Percentiles rank a stretch among this genome's conserved stretches.
These are phyloP conservation scores for Tetrapyrgos nigripes DNA, from an alignment of 1,284 basidiomycete species.

Conservation along the genomic window DNA sequence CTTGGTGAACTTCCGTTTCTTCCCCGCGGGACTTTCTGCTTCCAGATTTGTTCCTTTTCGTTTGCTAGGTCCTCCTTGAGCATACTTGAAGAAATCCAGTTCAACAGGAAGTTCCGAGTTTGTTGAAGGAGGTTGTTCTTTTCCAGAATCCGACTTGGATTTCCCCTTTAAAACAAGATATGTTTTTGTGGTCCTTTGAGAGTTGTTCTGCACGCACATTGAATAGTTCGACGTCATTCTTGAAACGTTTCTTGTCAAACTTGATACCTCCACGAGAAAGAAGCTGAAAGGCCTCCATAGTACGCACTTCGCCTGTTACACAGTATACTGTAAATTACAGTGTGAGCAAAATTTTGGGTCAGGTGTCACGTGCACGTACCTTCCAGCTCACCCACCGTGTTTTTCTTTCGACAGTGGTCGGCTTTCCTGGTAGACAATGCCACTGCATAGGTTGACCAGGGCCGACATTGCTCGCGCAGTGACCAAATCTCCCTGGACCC, in stretches of 20 bases:
- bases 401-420: too few species aligned
- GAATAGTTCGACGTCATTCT: slow-evolving; percentile 35
- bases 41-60: slow-evolving; percentile 40
- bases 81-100: slow-evolving; percentile 91
- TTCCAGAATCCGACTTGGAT: slow-evolving; percentile 16
- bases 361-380: neutral
- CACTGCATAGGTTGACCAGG: slow-evolving; percentile 44
- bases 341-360: neutral
- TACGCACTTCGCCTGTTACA: neutral
- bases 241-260: slow-evolving; percentile 79
- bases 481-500: slow-evolving; percentile 62
- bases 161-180: slow-evolving; percentile 9
- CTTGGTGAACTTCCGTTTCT: slow-evolving; percentile 19
- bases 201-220: slow-evolving; percentile 4
- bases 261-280: slow-evolving; percentile 77
- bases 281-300: slow-evolving; percentile 79
- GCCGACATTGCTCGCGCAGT: slow-evolving; percentile 51
- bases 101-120: slow-evolving; percentile 71
- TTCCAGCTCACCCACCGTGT: neutral
- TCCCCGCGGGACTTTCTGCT: neutral
- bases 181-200: neutral
- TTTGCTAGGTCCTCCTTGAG: slow-evolving; percentile 59
- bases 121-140: neutral
- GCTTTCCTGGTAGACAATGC: slow-evolving; percentile 23
- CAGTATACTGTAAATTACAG: neutral